A percentile compares a stretch with the other conserved stretches of the same genome.
Evolutionary conservation across 495 filamentous ascomycete species (phyloP).

Genomic region (Penicillium paxilli): DNA sequence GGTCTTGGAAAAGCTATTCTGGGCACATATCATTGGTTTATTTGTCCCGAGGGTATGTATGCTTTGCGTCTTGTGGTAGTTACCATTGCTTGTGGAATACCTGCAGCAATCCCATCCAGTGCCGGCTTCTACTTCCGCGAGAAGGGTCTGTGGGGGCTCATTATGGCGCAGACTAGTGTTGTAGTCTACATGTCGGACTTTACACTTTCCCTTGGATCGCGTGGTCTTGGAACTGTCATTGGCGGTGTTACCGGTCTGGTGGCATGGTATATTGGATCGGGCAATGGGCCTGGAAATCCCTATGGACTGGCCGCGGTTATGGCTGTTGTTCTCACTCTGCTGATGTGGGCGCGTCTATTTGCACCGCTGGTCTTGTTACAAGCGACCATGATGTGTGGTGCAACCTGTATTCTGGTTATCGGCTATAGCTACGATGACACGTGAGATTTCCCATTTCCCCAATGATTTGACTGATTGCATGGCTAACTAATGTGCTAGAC

Average conservation of each 20-base stretch:
- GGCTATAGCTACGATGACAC: slow-evolving; percentile 42
- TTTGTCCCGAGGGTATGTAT: slow-evolving; percentile 36
- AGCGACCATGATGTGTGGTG: slow-evolving; percentile 38
- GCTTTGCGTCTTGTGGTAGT: slow-evolving; percentile 40
- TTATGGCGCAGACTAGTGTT: slow-evolving; percentile 46
- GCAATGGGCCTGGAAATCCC: slow-evolving; percentile 39
- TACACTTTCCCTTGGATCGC: slow-evolving; percentile 33
- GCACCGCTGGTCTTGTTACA: slow-evolving; percentile 28
- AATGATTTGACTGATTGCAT: not conserved
- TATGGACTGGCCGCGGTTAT: slow-evolving; percentile 40
- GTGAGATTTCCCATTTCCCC: slow-evolving; percentile 23
- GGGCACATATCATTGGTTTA: slow-evolving; percentile 31
- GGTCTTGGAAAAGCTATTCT: slow-evolving; percentile 22
- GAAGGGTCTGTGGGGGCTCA: slow-evolving; percentile 47
- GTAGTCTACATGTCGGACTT: slow-evolving; percentile 49
- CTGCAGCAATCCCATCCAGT: slow-evolving; percentile 35
- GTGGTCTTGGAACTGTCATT: slow-evolving; percentile 34
- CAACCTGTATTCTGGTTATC: slow-evolving; percentile 42
- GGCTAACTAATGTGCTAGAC: slow-evolving; percentile 11
- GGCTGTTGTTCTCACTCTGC: slow-evolving; percentile 31
- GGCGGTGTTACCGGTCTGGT: slow-evolving; percentile 42
- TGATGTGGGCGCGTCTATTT: slow-evolving; percentile 43
- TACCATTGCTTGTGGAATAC: slow-evolving; percentile 41
- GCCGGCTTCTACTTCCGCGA: slow-evolving; percentile 48
- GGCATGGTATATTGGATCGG: slow-evolving; percentile 50